Evolutionary conservation across 495 filamentous ascomycete species (phyloP).

Genomic region (Penicillium atrosanguineum): DNA sequence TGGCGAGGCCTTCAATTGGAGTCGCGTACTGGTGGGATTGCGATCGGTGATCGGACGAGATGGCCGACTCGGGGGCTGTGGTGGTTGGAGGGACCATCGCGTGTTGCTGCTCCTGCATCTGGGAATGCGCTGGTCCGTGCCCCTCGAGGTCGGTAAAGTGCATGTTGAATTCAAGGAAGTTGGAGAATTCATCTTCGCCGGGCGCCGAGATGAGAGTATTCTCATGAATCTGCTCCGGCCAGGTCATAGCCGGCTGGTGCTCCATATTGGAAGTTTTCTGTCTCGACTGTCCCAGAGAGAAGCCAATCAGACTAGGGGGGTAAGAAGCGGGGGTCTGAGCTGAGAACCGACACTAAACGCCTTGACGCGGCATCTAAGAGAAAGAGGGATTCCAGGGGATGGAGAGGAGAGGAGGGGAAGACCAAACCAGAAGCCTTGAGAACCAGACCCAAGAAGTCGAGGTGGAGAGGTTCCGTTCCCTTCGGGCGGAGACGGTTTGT

Average conservation of each 20-base stretch:
- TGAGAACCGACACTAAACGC: neutral
- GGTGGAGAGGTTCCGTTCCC: constrained; percentile 1
- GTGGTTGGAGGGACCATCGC: constrained; percentile 29
- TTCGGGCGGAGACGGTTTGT: constrained; percentile 14
- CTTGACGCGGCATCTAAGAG: neutral
- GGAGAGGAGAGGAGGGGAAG: neutral
- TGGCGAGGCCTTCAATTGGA: constrained; percentile 32
- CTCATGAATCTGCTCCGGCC: constrained; percentile 40
- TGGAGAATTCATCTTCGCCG: constrained; percentile 52
- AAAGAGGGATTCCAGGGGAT: neutral
- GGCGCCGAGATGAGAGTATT: constrained; percentile 29
- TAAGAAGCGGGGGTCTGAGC: neutral
- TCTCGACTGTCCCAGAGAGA: neutral
- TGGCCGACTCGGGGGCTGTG: constrained; percentile 29
- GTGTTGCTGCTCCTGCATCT: constrained; percentile 29
- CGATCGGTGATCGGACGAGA: constrained; percentile 29
- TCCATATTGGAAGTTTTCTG: constrained; percentile 29
- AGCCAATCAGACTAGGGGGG: neutral
- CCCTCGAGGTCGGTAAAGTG: constrained; percentile 48
- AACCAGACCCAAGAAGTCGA: constrained; percentile 3
- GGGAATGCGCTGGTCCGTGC: constrained; percentile 38
- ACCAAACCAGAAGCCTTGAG: neutral
- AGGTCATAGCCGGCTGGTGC: constrained; percentile 38
- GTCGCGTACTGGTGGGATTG: constrained; percentile 19
- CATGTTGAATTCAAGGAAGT: constrained; percentile 53